phyloP scores from a whole-genome alignment of 208 protist genomes.

The Trypanosoma platydactyli region DNA sequence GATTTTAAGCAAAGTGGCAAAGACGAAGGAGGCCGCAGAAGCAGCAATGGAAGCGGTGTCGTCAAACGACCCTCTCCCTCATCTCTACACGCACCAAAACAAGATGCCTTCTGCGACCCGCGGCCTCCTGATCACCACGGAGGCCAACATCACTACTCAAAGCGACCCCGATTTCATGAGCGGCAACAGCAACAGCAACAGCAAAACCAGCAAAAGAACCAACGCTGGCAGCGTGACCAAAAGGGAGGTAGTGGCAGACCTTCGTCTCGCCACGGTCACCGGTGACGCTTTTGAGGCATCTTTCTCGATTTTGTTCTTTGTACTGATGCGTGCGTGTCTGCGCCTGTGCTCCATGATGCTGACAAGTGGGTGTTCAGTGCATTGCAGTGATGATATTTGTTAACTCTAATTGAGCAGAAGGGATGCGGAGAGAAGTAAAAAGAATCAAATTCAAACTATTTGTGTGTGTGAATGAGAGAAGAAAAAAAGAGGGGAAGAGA shows the following conservation, averaged over 20 bases:
- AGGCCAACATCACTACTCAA: conserved; percentile 17
- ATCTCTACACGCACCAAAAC: background rate
- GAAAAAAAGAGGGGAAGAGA: background rate
- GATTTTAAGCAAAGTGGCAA: background rate
- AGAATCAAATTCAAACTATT: no score
- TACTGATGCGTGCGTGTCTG: no score
- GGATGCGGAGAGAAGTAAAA: background rate
- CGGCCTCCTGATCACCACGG: background rate
- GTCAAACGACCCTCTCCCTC: background rate
- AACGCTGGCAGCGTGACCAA: conserved; percentile 1
- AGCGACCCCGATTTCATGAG: conserved; percentile 23
- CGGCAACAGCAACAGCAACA: conserved; percentile 22
- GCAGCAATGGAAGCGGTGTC: background rate
- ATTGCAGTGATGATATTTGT: no score
- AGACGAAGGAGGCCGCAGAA: background rate
- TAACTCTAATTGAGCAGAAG: background rate
- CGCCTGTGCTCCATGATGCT: no score
- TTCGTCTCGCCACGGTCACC: background rate
- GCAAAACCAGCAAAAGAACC: conserved; percentile 17
- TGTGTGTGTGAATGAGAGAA: background rate
- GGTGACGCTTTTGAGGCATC: no score
- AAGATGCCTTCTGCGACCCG: background rate
- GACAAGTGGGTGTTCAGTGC: no score
- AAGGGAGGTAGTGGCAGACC: background rate
- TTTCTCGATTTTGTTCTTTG: no score